phyloP scores from a whole-genome alignment of 2,329 filamentous ascomycete genomes.

The Penicillium sp. region DNA sequence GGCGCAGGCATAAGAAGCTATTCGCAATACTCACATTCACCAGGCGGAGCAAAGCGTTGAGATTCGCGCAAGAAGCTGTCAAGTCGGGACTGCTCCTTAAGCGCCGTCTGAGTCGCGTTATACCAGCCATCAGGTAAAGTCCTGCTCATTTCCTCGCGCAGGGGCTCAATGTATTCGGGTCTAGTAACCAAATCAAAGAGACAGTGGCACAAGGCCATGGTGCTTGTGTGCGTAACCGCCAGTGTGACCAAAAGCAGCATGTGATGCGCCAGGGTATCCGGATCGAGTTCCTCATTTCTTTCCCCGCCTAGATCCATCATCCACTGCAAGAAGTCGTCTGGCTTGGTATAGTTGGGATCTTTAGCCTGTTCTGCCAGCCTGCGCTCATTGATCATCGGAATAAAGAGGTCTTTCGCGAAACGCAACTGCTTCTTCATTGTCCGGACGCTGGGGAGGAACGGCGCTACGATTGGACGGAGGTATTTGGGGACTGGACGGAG shows the following conservation, averaged over 20 bases:
- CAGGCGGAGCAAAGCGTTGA: constrained; percentile 28
- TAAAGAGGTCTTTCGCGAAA: constrained; percentile 34
- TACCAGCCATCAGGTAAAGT: constrained; percentile 27
- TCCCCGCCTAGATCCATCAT: constrained; percentile 31
- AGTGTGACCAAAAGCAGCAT: constrained; percentile 28
- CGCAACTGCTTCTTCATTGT: constrained; percentile 31
- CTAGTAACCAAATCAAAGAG: constrained; percentile 53
- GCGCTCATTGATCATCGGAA: constrained; percentile 34
- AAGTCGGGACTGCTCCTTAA: constrained; percentile 21
- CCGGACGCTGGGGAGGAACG: constrained; percentile 35
- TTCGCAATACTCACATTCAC: constrained; percentile 23
- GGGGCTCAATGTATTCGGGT: constrained; percentile 50
- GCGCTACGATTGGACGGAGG: constrained; percentile 35
- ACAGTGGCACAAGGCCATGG: constrained; percentile 38
- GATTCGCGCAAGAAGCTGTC: constrained; percentile 34
- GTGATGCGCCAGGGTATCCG: constrained; percentile 26
- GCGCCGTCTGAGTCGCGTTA: constrained; percentile 21
- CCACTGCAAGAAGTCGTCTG: constrained; percentile 35
- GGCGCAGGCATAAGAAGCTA: background rate
- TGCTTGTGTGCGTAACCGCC: constrained; percentile 30
- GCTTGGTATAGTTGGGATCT: constrained; percentile 21
- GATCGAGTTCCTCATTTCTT: constrained; percentile 17
- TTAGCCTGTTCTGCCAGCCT: constrained; percentile 18
- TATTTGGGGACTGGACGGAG: constrained; percentile 36
- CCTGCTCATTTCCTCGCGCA: constrained; percentile 51